Conservation (phyloP, 306 rosid genomes). For the Glycine latifolia region DNA sequence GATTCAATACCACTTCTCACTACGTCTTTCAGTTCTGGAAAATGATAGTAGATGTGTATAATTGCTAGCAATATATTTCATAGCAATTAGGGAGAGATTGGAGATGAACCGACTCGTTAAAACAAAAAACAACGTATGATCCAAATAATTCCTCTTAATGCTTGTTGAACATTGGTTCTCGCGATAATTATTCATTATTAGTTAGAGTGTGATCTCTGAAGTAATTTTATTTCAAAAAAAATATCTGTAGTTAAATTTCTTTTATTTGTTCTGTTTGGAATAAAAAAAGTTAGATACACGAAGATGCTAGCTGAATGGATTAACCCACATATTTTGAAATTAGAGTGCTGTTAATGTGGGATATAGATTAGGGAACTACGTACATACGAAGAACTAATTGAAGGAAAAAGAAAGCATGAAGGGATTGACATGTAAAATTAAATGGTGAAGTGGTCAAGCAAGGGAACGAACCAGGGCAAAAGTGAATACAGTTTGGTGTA, state of each 20-base stretch:
- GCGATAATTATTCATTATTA: too few relatives aligned
- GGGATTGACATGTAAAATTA: background rate
- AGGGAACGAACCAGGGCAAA: background rate
- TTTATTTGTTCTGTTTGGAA: too few relatives aligned
- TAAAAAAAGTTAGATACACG: too few relatives aligned
- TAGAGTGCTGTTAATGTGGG: background rate
- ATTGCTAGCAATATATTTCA: constrained; percentile 20
- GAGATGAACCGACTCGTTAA: background rate
- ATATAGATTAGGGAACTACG: too few relatives aligned
- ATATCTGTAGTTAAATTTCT: too few relatives aligned
- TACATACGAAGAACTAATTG: background rate
- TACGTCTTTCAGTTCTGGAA: constrained; percentile 14
- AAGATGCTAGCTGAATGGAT: too few relatives aligned
- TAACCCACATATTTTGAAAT: background rate
- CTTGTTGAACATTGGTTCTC: too few relatives aligned
- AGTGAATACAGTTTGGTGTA: background rate
- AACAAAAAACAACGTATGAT: too few relatives aligned
- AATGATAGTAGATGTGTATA: background rate
- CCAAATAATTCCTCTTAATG: too few relatives aligned
- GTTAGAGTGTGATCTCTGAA: too few relatives aligned
- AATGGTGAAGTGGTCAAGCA: background rate
- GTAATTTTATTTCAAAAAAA: too few relatives aligned
- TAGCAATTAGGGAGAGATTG: constrained; percentile 6
- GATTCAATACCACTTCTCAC: background rate
- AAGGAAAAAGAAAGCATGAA: background rate